These are phyloP conservation scores for Pichia sorboxylosa DNA, from an alignment of 1,139 yeast genomes.

Conservation along the genomic window DNA sequence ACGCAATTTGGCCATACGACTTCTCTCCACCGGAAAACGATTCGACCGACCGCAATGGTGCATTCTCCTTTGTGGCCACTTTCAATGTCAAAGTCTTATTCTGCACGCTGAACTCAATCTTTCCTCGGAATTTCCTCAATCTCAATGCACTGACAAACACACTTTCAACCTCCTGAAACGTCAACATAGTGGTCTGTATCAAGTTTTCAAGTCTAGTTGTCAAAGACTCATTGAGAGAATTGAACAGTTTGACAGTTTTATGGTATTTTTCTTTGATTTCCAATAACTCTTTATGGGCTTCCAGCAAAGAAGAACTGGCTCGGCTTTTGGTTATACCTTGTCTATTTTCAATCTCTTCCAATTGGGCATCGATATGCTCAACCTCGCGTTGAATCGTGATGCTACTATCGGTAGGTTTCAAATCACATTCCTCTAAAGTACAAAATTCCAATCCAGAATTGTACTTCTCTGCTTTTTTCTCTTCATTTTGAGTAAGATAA, in stretches of 20 bases:
- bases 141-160: constrained; percentile 51
- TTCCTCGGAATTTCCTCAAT: constrained; percentile 68
- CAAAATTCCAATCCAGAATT: constrained; percentile 28
- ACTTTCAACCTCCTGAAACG: constrained; percentile 34
- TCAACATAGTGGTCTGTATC: constrained; percentile 32
- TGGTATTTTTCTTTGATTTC: constrained; percentile 26
- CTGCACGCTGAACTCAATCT: constrained; percentile 48
- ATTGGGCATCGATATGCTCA: constrained; percentile 13
- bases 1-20: constrained; percentile 83
- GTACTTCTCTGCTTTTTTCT: constrained; percentile 22
- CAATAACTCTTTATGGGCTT: constrained; percentile 25
- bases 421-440: constrained; percentile 24
- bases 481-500: constrained; percentile 22
- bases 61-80: constrained; percentile 51
- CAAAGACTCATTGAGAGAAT: constrained; percentile 27
- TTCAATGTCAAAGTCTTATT: constrained; percentile 40
- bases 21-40: constrained; percentile 96
- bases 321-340: constrained; percentile 34
- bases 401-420: constrained; percentile 21
- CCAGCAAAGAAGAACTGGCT: constrained; percentile 27
- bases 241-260: constrained; percentile 23
- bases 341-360: constrained; percentile 28
- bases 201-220: constrained; percentile 40
- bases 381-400: constrained; percentile 28
- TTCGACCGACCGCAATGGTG: constrained; percentile 56